phyloP scores from a whole-genome alignment of 129 eudicot genomes.

The Ambrosia artemisiifolia region DNA sequence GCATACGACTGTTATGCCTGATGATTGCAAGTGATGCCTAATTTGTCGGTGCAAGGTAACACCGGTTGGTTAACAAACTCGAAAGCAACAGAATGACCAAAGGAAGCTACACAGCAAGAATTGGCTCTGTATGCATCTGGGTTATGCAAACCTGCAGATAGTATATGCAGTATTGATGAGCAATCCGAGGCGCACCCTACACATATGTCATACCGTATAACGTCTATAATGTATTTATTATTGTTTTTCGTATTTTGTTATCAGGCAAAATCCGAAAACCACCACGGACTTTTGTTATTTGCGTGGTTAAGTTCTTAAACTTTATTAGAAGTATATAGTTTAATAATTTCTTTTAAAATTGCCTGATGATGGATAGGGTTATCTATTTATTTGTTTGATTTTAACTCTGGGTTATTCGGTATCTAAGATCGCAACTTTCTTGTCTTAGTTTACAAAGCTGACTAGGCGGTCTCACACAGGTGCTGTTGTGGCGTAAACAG shows the following conservation, averaged over 20 bases:
- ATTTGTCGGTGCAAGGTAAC: not conserved
- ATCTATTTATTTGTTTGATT: no score
- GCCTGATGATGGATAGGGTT: no score
- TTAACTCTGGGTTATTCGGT: no score
- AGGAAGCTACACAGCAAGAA: not conserved
- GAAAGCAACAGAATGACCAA: not conserved
- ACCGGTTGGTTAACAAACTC: not conserved
- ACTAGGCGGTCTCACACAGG: no score
- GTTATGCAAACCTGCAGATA: not conserved
- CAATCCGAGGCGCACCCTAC: not conserved
- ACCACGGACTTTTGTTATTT: not conserved
- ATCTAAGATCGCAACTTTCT: no score
- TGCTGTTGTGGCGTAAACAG: no score
- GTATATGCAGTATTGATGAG: not conserved
- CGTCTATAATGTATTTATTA: not conserved
- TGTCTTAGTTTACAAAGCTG: no score
- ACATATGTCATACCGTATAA: not conserved
- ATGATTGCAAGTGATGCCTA: conserved; percentile 13
- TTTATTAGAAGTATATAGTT: not conserved
- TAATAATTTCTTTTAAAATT: not conserved
- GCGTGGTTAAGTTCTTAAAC: not conserved
- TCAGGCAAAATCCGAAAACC: not conserved
- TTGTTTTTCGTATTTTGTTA: not conserved
- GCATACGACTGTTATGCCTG: conserved; percentile 37
- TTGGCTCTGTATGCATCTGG: not conserved